Evolutionary conservation across 1,284 basidiomycete species (phyloP), one percentile per base, ranked within the genome.

Genomic region (Ceratobasidium sp.): DNA sequence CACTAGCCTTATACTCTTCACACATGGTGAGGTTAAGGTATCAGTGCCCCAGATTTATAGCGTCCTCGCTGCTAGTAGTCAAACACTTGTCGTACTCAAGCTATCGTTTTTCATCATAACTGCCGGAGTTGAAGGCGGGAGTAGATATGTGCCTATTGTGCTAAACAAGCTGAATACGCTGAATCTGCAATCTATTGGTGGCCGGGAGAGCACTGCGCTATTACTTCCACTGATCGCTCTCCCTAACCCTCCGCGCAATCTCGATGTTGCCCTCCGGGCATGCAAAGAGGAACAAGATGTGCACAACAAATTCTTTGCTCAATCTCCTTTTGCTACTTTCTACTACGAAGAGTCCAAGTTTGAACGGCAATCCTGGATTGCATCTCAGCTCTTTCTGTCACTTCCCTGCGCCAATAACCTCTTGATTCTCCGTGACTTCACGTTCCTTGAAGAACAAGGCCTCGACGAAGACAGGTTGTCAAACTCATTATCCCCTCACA

Each of bases 151-250:
- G 5, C 38, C 33, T 28, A 42, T 64, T 64, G 42, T 20, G 42
- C 40, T 64, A 15, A 23, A 23, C 33, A 15, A 13, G 38, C 20
- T 64, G 33, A 23, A 44, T 7, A 15, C 42, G 10, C 20, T 64
- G 40, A 23, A 46, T 26, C 23, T 66, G 4, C 13, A 10, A n/a
- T n/a, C n/a, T 28, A 13, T 66, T 42, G 20, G 23, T 13, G 5
- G 4, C 15, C 33, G 33, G 33, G 12, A 66, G 3, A 26, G 40
- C 46, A 10, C 28, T 9, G n/a, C 13, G 23, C 42, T 48, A 7
- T 15, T 66, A 10, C 42, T 66, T 9, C 64, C 64, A 23, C 48
- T 66, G 64, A 66, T 66, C 44, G 12, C 6, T 42, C 42, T 48
- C 42, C 64, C 64, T 17, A 48, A 48, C 10, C n/a, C 13, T 26